These are phyloP conservation scores for Colletotrichum shisoi DNA, from an alignment of 2,329 filamentous ascomycete genomes.

Conservation along the genomic window DNA sequence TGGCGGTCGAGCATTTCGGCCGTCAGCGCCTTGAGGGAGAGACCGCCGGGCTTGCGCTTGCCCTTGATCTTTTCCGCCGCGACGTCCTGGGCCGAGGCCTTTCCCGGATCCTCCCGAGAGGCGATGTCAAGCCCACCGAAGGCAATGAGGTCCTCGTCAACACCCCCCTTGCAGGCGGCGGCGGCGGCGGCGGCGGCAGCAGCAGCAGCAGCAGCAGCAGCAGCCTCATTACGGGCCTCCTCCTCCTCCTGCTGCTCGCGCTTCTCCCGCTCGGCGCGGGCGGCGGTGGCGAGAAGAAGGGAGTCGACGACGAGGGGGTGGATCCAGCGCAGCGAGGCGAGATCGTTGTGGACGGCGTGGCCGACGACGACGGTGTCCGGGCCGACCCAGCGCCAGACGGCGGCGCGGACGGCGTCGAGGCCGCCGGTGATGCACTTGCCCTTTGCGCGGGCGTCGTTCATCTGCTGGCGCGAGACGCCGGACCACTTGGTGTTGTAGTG, in stretches of 20 bases:
- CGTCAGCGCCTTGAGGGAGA: constrained; percentile 51
- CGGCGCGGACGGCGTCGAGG: constrained; percentile 51
- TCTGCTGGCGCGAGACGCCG: constrained; percentile 54
- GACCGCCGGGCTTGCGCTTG: constrained; percentile 16
- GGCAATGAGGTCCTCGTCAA: constrained; percentile 22
- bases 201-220: neutral
- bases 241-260: constrained; percentile 35
- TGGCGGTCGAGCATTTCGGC: constrained; percentile 49
- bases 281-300: constrained; percentile 46
- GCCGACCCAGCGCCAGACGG: constrained; percentile 55
- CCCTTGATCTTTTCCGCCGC: constrained; percentile 35
- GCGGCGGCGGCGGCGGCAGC: neutral
- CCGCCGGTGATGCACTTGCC: constrained; percentile 52
- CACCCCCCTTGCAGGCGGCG: neutral
- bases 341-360: constrained; percentile 55
- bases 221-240: constrained; percentile 26
- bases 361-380: constrained; percentile 58
- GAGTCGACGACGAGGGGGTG: constrained; percentile 58
- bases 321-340: constrained; percentile 58
- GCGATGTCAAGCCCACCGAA: constrained; percentile 17
- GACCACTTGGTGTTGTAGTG: constrained; percentile 61
- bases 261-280: constrained; percentile 32
- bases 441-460: constrained; percentile 49
- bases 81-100: constrained; percentile 25
- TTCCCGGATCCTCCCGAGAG: neutral